Conservation (phyloP, 495 filamentous ascomycete genomes). For the Entonaema liquescens region DNA sequence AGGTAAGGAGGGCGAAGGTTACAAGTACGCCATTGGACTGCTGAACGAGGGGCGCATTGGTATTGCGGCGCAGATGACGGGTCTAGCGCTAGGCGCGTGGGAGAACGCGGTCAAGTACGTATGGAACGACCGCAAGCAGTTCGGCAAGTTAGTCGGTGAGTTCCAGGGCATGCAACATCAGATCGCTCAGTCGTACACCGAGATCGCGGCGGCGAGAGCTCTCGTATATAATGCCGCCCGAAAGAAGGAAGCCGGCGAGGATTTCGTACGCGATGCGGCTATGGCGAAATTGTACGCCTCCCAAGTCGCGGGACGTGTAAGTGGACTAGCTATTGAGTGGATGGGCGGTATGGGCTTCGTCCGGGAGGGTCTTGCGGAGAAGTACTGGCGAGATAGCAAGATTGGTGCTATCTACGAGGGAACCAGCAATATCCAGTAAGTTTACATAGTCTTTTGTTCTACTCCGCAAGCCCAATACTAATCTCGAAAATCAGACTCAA, state of each 20-base stretch:
- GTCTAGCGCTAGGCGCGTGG: slow-evolving; percentile 91
- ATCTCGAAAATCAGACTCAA: slow-evolving; percentile 77
- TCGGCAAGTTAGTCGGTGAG: slow-evolving; percentile 88
- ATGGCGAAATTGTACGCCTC: slow-evolving; percentile 98
- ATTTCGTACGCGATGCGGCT: slow-evolving; percentile 93
- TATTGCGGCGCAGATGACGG: slow-evolving; percentile 99
- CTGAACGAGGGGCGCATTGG: slow-evolving; percentile 98
- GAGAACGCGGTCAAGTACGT: slow-evolving; percentile 92
- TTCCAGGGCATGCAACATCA: slow-evolving; percentile 99
- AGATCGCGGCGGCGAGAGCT: slow-evolving; percentile 89
- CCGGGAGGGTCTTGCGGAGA: slow-evolving; percentile 95
- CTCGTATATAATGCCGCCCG: slow-evolving; percentile 96
- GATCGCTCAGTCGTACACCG: slow-evolving; percentile 93
- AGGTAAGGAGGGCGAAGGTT: slow-evolving; percentile 88
- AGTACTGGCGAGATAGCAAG: slow-evolving; percentile 97
- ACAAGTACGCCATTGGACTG: slow-evolving; percentile 97
- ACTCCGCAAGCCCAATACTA: slow-evolving; percentile 43
- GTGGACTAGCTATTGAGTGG: slow-evolving; percentile 91
- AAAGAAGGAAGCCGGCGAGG: slow-evolving; percentile 96
- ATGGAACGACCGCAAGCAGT: slow-evolving; percentile 98
- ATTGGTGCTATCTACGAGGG: slow-evolving; percentile 99
- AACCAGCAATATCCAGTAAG: slow-evolving; percentile 72
- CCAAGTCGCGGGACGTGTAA: slow-evolving; percentile 90
- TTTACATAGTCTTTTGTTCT: background rate
- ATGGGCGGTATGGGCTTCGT: slow-evolving; percentile 99